Evolutionary conservation across 768 basidiomycete genomes (phyloP).

Genomic region (Termitomyces sp.): DNA sequence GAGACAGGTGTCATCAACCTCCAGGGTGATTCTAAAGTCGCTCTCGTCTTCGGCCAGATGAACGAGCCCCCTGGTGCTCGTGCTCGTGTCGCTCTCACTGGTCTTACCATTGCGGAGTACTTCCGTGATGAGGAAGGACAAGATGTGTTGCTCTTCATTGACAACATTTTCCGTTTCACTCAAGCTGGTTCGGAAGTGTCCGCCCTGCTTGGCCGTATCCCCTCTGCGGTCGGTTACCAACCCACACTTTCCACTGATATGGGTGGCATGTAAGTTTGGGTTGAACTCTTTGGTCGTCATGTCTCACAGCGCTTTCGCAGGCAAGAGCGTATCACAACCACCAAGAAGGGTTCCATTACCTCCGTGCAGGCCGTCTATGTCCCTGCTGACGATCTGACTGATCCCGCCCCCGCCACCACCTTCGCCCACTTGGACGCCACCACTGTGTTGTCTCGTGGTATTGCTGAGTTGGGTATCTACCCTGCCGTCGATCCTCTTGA

Average conservation of each 20-base stretch:
- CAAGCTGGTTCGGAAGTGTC: conserved; percentile 99
- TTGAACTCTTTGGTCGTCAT: conserved; percentile 4
- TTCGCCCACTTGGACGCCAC: conserved; percentile 99
- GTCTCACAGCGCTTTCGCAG: conserved; percentile 31
- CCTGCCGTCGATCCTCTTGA: conserved; percentile 99
- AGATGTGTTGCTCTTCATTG: conserved; percentile 99
- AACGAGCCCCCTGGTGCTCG: conserved; percentile 99
- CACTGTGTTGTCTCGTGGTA: conserved; percentile 98
- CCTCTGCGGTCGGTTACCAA: conserved; percentile 99
- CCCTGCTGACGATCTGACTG: conserved; percentile 99
- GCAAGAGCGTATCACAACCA: conserved; percentile 99
- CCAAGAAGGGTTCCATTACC: conserved; percentile 99
- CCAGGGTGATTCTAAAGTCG: conserved; percentile 99
- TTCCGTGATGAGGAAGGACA: conserved; percentile 99
- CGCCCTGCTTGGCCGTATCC: conserved; percentile 99
- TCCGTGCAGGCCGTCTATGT: conserved; percentile 99
- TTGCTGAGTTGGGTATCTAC: conserved; percentile 99
- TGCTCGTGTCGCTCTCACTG: conserved; percentile 99
- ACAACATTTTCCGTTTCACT: conserved; percentile 99
- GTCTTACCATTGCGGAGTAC: conserved; percentile 99
- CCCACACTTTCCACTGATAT: conserved; percentile 99
- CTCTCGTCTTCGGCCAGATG: conserved; percentile 99
- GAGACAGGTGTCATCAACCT: conserved; percentile 99
- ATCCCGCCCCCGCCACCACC: conserved; percentile 98
- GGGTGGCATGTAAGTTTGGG: conserved; percentile 88